Base-by-base conservation (phyloP, 345 rosid genomes). In the Linum lewisii region DNA sequence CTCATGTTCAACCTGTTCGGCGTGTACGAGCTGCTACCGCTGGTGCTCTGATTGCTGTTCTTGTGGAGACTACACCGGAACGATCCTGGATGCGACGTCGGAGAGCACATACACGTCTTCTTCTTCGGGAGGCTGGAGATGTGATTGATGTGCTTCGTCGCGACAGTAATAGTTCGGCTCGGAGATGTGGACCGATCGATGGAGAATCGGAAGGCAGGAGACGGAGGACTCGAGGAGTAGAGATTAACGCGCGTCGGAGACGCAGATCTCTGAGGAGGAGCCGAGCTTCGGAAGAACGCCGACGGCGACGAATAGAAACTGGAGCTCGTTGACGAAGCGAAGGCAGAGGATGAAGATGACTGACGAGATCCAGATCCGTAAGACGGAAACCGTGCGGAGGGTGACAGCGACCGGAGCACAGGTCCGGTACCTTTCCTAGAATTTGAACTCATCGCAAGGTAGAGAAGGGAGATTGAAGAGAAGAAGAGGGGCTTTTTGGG, bases 21-120 rank as follows among this genome's bases (percentile, higher is more conserved):
- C 3, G 82, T 71, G 60, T 67, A 82, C n/a, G 86, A 60, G 0
- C 1, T 64, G 0, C 77, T 69, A 8, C 60, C 63, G 6, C 70
- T 77, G 14, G 72, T 68, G 25, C 69, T 65, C 0, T 37, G 66
- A 45, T 24, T 16, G 19, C 57, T 74, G 64, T 78, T 81, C 61
- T 79, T 87, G 67, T 91, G 98, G 1, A 88, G 51, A 26, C 86
- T 77, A 26, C 98, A 91, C 0, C 96, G 83, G 52, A 91, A 91
- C 6, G 96, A 91, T 0, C 96, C 94, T 0, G 86, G 91, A 62
- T 91, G 98, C 23, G 84, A 63, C 26, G 98, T 85, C 8, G 98
- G 98, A 5, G 98, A 91, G 63, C 98, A 91, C 98, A 85, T 77
- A 56, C 98, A 90, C 2, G 78, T 68, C 67, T 67, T 75, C 68